phyloP scores from a whole-genome alignment of 2,329 filamentous ascomycete genomes.

The Colletotrichum melonis region DNA sequence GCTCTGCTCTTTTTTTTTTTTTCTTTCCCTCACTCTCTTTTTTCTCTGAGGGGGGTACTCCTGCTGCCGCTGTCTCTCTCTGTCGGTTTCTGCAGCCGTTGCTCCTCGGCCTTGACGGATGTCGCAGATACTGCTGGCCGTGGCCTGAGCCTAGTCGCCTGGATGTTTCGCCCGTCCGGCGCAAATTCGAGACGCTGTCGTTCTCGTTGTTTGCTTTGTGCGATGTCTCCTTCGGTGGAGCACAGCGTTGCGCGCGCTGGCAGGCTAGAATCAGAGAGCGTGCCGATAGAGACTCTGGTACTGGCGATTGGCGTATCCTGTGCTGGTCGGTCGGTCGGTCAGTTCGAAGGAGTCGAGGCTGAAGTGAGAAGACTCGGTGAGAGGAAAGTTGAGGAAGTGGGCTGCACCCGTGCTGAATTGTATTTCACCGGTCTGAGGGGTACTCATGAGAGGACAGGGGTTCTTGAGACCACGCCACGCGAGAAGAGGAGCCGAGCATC shows the following conservation, averaged over 20 bases:
- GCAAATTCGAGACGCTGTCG: slow-evolving; percentile 19
- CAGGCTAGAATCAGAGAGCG: slow-evolving; percentile 32
- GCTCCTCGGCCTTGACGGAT: slow-evolving; percentile 4
- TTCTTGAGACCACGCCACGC: slow-evolving; percentile 37
- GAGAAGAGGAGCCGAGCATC: slow-evolving; percentile 37
- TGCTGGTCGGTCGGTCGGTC: slow-evolving; percentile 35
- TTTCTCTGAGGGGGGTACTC: neutral
- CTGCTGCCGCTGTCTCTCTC: slow-evolving; percentile 26
- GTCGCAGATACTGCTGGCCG: slow-evolving; percentile 27
- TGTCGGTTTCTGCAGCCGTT: slow-evolving; percentile 6
- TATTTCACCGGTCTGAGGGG: slow-evolving; percentile 56
- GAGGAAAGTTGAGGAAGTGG: slow-evolving; percentile 46
- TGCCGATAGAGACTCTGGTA: slow-evolving; percentile 35
- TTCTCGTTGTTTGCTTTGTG: slow-evolving; percentile 29
- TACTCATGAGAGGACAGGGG: slow-evolving; percentile 47
- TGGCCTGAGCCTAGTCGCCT: slow-evolving; percentile 27
- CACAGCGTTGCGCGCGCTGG: slow-evolving; percentile 30
- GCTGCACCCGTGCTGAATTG: slow-evolving; percentile 51
- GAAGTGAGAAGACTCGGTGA: slow-evolving; percentile 55
- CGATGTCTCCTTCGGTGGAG: slow-evolving; percentile 35
- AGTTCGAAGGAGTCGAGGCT: slow-evolving; percentile 44
- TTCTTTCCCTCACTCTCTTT: neutral
- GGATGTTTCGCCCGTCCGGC: slow-evolving; percentile 17
- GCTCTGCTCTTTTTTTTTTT: slow-evolving; percentile 8
- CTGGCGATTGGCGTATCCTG: slow-evolving; percentile 36